Evolutionary conservation across 176 grass and related monocot genomes (phyloP), one percentile per base, ranked within the genome.

Genomic region (Elaeis guineensis): DNA sequence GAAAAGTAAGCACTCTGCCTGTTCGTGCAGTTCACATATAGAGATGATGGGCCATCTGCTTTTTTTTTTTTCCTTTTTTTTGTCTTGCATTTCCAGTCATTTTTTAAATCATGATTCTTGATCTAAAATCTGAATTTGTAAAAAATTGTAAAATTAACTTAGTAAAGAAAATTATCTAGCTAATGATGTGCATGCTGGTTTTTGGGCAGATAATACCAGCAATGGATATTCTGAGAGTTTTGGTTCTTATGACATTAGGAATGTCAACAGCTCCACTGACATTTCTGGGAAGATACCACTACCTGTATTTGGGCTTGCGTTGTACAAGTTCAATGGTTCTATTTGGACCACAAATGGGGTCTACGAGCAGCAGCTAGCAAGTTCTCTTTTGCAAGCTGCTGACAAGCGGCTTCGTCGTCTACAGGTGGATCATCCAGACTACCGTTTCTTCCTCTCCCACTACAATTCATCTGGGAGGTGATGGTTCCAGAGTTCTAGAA

Each of bases 371-470:
- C 76, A 86, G 61, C 69, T 83, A 64, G 63, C 72, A 51, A 73
- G 61, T 9, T 78, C 51, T 17, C 79, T 87, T 29, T 63, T 80
- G 69, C 77, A 83, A 67, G 66, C 65, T 65, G 87, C 87, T 51
- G 74, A 77, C 61, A 75, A 77, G 17, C 86, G 83, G 87, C 83
- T 91, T 69, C 80, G 68, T 55, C 48, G n/a, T 44, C 69, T 66
- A 18, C 75, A 71, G 24, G 83, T 91, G 17, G 61, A 77, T 65
- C 82, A 86, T 50, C 87, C 83, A 20, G 87, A 91, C 71, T 91
- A 82, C 65, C 69, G 72, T 6, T 91, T 91, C 62, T 91, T 91
- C 57, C 67, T 80, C 17, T 80, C 79, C 2, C 87, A 91, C 57
- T 63, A 55, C 19, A 67, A 35, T 20, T 12, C 72, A 32, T 63